A percentile compares a stretch with the other conserved stretches of the same genome.
Conservation (phyloP, 1,139 yeast species). For the Zygosaccharomyces pseudobailii region DNA sequence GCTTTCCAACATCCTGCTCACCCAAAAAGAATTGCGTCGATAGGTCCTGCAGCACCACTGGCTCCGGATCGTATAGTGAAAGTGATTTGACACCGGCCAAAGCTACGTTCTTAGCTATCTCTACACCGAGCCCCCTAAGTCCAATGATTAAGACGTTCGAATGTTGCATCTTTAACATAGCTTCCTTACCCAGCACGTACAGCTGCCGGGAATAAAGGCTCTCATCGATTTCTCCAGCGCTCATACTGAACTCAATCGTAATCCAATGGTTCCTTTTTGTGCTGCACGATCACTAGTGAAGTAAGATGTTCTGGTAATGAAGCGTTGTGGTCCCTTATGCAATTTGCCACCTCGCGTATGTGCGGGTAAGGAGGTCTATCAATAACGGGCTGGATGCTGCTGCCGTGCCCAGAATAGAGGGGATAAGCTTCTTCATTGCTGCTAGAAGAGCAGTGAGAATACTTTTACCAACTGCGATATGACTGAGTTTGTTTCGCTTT, state of each 20-base stretch:
- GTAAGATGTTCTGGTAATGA: background rate
- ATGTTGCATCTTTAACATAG: constrained; percentile 94
- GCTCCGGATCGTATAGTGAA: constrained; percentile 75
- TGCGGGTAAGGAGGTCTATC: background rate
- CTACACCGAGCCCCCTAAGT: constrained; percentile 85
- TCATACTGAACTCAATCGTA: background rate
- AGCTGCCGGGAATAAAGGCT: constrained; percentile 92
- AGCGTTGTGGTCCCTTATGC: background rate
- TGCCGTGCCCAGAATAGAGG: background rate
- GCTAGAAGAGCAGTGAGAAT: background rate
- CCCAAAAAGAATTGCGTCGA: constrained; percentile 84
- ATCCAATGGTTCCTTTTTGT: background rate
- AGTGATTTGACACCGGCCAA: constrained; percentile 95
- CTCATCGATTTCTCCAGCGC: constrained; percentile 65
- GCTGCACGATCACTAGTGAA: background rate
- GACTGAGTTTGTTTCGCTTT: constrained; percentile 27
- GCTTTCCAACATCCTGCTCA: constrained; percentile 63
- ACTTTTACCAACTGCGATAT: background rate
- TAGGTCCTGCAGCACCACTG: constrained; percentile 63
- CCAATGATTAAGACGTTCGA: constrained; percentile 89
- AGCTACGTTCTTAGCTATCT: constrained; percentile 93
- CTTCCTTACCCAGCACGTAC: constrained; percentile 91
- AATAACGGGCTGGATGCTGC: background rate
- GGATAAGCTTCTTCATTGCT: background rate
- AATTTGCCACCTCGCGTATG: background rate